Evolutionary conservation across 2,329 filamentous ascomycete species (phyloP), one percentile per base, ranked within the genome.

Genomic region (Penicillium sclerotiorum): DNA sequence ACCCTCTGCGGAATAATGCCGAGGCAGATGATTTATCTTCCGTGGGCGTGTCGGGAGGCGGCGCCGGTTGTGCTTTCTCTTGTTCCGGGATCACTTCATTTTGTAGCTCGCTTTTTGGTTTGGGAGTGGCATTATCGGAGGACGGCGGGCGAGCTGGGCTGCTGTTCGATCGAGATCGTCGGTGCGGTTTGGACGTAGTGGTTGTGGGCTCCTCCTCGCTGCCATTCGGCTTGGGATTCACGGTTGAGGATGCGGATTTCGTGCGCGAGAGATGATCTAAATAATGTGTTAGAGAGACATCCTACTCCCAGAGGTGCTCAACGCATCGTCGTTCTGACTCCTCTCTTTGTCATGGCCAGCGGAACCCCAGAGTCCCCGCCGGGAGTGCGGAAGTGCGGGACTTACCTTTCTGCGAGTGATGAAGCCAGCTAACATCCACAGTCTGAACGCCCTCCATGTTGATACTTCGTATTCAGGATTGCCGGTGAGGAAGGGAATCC

Each of bases 381-480:
- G 22, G 23, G 21, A 23, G 17, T 21, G 13, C 13, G 22, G 18
- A 21, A 43, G 15, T 23, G 15, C 17, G 12, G 20, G n/a, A 73
- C 80, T 73, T 79, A 89, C 90, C 90, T 87, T 88, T 91, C 57
- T 86, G 84, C 61, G 87, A 84, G 67, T 89, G 88, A 73, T 94
- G 88, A 78, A 95, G 88, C 90, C 90, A 95, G 73, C 88, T 91
- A 66, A 95, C 90, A 73, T 95, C 90, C 65, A 95, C 83, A 59
- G 87, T 86, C 70, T 90, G 85, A 58, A 89, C 83, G 62, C 88
- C 86, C 73, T 93, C 89, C 89, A 93, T 93, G 54, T 60, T 77
- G 53, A 52, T 33, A 17, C 35, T n/a, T 39, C 18, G 35, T 53
- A 21, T 44, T 30, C 47, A 27, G 2, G 8, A 13, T 33, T 33